Evolutionary conservation across 23 red algal genomes (phyloP), one percentile per base, ranked within the genome.

Genomic region (Chondrus crispus): DNA sequence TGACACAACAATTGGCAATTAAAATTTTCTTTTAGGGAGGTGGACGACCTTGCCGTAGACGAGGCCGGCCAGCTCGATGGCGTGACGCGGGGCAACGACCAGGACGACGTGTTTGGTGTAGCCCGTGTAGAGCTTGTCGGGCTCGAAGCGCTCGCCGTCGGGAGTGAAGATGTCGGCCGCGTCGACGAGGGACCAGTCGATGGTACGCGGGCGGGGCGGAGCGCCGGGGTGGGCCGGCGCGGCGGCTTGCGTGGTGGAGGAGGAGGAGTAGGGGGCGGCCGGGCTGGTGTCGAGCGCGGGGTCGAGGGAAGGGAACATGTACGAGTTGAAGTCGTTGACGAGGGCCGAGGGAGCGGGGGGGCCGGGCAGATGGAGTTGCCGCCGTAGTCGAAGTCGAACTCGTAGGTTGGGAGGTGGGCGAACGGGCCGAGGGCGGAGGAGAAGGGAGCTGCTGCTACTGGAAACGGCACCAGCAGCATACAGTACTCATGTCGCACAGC

Each of bases 31-130:
- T n/a, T n/a, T n/a, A n/a, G n/a, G 43, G 19, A 91, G 24, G 33
- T 91, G 88, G 2, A 75, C 88, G 24, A 91, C 37, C 62, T 82
- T 81, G 3, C 74, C 88, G 60, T 91, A 91, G 35, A 91, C 88
- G 3, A 91, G 62, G n/a, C 62, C 88, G 77, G 46, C 68, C 4
- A 91, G 46, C 74, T 91, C 88, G 38, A 91, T 75, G 26, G 74
- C 76, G 28, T 91, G 57, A 18, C 76, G 57, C 6, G 74, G 74
- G 5, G 82, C 88, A 38, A 91, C 81, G 74, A 91, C 55, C 26
- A 91, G 77, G 50, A 82, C 62, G 39, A 63, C 62, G 39, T 57
- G 58, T 14, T 55, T 91, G 55, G 69, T 64, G 62, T 82, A 82
- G 52, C 88, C 88, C 32, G 88, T 91, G 60, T 81, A 81, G 5